Percentiles rank a stretch among this genome's conserved stretches.
These are phyloP conservation scores for Aureobasidium sp. DNA, from an alignment of 2,329 filamentous ascomycete genomes.

Conservation along the genomic window DNA sequence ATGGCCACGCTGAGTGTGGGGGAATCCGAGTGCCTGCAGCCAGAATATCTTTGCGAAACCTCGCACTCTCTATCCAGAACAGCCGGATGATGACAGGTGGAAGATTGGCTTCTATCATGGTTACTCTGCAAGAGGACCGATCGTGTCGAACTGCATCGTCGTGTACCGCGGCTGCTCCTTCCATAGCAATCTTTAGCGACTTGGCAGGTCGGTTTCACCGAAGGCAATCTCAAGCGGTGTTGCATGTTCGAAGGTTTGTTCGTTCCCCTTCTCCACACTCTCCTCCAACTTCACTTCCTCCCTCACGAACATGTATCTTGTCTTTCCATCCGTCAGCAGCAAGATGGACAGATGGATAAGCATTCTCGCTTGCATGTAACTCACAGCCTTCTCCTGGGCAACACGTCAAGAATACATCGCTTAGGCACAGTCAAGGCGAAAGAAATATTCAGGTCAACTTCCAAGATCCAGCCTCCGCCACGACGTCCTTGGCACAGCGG, in stretches of 20 bases:
- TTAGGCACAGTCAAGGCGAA: neutral
- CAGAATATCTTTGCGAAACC: neutral
- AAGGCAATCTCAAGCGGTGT: neutral
- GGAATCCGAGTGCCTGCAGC: neutral
- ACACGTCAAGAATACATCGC: neutral
- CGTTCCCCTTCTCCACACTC: constrained; percentile 8
- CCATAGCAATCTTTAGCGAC: constrained; percentile 1
- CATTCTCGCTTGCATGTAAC: neutral
- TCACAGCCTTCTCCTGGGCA: neutral
- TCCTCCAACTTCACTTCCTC: neutral
- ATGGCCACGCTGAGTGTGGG: neutral
- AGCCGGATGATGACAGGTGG: neutral
- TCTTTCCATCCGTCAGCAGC: neutral
- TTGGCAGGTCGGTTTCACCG: neutral
- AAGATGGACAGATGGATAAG: neutral
- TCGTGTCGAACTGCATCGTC: neutral
- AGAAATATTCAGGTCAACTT: neutral
- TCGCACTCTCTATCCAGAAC: neutral
- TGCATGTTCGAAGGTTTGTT: neutral
- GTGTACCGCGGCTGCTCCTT: neutral
- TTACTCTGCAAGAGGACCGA: neutral
- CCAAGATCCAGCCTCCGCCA: constrained; percentile 11
- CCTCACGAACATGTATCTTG: neutral
- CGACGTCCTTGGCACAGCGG: constrained; percentile 4
- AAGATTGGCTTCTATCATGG: neutral